Conservation (phyloP, 139 green algal genomes). For the Chlorella sp. region DNA sequence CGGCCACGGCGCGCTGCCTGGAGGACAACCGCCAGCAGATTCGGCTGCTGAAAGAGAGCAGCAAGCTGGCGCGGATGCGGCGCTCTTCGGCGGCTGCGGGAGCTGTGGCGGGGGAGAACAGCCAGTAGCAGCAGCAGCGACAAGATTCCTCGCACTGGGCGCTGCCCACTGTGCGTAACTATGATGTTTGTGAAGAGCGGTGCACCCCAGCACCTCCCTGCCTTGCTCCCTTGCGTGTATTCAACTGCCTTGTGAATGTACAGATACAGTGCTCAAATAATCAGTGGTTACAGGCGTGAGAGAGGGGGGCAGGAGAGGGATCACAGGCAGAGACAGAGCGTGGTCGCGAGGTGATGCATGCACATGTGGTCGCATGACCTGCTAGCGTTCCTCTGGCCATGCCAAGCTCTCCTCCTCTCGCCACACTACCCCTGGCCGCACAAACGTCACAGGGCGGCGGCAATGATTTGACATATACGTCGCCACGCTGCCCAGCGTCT, state of each 20-base stretch:
- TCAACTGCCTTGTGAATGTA: not conserved
- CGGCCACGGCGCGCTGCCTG: slow-evolving; percentile 16
- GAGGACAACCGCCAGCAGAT: slow-evolving; percentile 46
- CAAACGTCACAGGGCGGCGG: slow-evolving; percentile 19
- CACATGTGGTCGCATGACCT: not conserved
- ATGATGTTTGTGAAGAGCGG: not conserved
- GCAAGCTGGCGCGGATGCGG: slow-evolving; percentile 33
- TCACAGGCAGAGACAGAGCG: not conserved
- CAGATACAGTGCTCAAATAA: not conserved
- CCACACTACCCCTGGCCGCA: not conserved
- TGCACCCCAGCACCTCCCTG: not conserved
- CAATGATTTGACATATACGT: slow-evolving; percentile 33
- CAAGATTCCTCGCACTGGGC: not conserved
- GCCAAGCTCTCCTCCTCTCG: not conserved
- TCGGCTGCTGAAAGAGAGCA: slow-evolving; percentile 40
- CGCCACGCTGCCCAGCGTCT: slow-evolving; percentile 34
- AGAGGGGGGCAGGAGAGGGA: not conserved
- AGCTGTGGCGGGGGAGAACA: not conserved
- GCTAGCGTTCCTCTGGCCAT: not conserved
- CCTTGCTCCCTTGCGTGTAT: not conserved
- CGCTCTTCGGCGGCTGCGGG: not conserved
- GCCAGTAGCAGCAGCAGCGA: too few species aligned
- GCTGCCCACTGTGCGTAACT: too few species aligned
- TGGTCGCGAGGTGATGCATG: too few species aligned
- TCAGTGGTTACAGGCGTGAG: not conserved